These are phyloP conservation scores for Pseudonitzschia multiseries DNA, from an alignment of 108 stramenopile species.

Conservation along the genomic window DNA sequence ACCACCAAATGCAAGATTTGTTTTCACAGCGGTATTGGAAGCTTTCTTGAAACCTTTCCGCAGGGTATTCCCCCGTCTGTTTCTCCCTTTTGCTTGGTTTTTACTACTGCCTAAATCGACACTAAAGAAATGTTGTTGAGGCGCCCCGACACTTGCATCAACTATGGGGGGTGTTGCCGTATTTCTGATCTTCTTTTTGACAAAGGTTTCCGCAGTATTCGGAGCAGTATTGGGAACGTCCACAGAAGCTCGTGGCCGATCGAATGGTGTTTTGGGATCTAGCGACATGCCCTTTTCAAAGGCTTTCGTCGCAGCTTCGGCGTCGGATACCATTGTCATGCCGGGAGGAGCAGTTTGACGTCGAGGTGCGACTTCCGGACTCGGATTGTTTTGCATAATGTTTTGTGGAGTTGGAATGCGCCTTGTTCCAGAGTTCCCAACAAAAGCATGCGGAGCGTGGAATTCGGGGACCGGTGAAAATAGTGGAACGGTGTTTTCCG, in stretches of 20 bases:
- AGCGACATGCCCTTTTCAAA: constrained; percentile 21
- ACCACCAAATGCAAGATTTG: not conserved
- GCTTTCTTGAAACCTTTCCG: not conserved
- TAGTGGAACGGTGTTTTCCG: not conserved
- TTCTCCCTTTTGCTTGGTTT: constrained; percentile 2
- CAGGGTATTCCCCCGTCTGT: not conserved
- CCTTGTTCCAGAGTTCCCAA: constrained; percentile 14
- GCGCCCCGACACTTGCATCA: not conserved
- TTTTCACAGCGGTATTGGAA: not conserved
- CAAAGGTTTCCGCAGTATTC: constrained; percentile 16
- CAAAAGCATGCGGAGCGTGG: constrained; percentile 14
- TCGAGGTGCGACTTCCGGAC: not conserved
- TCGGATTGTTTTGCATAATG: not conserved
- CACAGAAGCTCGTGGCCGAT: constrained; percentile 3
- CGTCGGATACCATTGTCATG: constrained; percentile 6
- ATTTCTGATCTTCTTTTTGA: constrained; percentile 29
- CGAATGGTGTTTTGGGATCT: constrained; percentile 16
- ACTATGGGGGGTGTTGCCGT: constrained; percentile 22
- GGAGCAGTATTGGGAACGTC: constrained; percentile 7
- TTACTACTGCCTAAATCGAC: not conserved
- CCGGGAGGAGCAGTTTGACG: constrained; percentile 14
- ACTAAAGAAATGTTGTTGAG: not conserved
- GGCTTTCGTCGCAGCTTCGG: constrained; percentile 11
- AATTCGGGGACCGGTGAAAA: constrained; percentile 19
- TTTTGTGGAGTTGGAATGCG: constrained; percentile 13